Evolutionary conservation across 2,329 filamentous ascomycete species (phyloP), one percentile per base, ranked within the genome.

Genomic region (Pseudopyrenochaeta lycopersici): DNA sequence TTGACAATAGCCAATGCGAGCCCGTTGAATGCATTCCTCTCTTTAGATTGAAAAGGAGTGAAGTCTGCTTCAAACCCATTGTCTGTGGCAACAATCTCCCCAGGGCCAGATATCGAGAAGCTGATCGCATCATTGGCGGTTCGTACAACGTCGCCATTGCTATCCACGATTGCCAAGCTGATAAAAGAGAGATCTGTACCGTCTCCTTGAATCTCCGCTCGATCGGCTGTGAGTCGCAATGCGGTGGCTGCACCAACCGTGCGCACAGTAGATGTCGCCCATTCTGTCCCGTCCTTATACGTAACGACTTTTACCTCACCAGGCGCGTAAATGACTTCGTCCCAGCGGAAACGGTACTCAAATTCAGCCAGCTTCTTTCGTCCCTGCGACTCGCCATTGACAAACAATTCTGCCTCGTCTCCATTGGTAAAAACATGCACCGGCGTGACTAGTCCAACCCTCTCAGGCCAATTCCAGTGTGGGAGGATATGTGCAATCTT

Each of bases 401-500:
- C 60, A 54, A 84, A 85, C 2, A 85, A 67, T 70, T 85, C 83
- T 3, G 82, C 83, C 59, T 83, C 81, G 55, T 84, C 81, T 2
- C 72, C 83, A 1, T 78, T 71, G 0, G 81, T 77, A 58, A 83
- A 84, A 0, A 84, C 82, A 61, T 85, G 83, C 0, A 85, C 82
- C 0, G 83, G 83, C 3, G 83, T 85, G 1, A 79, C 72, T 49
- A 78, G 56, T 1, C 81, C 80, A 0, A 75, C 74, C 0, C 82
- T 71, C 14, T 79, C 52, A 0, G 81, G 78, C 81, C 82, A 86
- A 10, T 75, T 84, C 83, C 83, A 85, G 62, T 85, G 83, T 2
- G 83, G 83, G 0, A 85, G 75, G 15, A 85, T 80, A 58, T 85
- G 82, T 3, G 81, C 83, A 68, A 80, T 77, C 1, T 60, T 69